phyloP scores from a whole-genome alignment of 2,329 filamentous ascomycete genomes.

The Aspergillus sp. region DNA sequence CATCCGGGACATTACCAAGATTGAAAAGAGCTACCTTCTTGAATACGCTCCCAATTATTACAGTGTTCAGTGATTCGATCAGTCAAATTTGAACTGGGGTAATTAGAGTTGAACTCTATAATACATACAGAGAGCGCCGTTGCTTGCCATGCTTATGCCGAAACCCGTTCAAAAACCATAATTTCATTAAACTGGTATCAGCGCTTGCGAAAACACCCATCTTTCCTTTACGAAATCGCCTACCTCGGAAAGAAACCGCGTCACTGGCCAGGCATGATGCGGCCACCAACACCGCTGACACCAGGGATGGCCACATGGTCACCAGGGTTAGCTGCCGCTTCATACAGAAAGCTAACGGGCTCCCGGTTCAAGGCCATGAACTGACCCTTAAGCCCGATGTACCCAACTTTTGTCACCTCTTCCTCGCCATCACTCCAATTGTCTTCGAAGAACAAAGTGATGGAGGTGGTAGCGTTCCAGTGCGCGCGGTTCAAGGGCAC shows the following conservation, averaged over 20 bases:
- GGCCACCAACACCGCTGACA: constrained; percentile 39
- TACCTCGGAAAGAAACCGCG: background rate
- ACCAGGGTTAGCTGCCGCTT: constrained; percentile 85
- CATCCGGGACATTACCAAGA: constrained; percentile 88
- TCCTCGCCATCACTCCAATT: constrained; percentile 82
- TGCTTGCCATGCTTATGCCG: background rate
- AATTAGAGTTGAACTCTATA: constrained; percentile 10
- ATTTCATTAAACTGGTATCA: background rate
- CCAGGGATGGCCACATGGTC: constrained; percentile 66
- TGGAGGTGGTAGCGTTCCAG: constrained; percentile 79
- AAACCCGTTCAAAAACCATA: background rate
- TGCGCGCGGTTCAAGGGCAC: constrained; percentile 81
- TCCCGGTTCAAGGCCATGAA: constrained; percentile 84
- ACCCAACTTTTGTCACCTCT: constrained; percentile 74
- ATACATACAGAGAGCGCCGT: background rate
- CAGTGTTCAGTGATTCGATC: constrained; percentile 48
- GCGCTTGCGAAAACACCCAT: background rate
- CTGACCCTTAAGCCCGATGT: constrained; percentile 90
- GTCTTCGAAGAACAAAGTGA: constrained; percentile 86
- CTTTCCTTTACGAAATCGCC: background rate
- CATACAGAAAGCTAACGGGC: constrained; percentile 84
- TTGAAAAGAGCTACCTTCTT: constrained; percentile 87
- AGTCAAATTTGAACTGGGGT: constrained; percentile 11
- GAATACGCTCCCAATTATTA: constrained; percentile 89
- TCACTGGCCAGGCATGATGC: constrained; percentile 45